These are phyloP conservation scores for Solanum sitiens DNA, from an alignment of 257 asterid genomes.

Conservation along the genomic window DNA sequence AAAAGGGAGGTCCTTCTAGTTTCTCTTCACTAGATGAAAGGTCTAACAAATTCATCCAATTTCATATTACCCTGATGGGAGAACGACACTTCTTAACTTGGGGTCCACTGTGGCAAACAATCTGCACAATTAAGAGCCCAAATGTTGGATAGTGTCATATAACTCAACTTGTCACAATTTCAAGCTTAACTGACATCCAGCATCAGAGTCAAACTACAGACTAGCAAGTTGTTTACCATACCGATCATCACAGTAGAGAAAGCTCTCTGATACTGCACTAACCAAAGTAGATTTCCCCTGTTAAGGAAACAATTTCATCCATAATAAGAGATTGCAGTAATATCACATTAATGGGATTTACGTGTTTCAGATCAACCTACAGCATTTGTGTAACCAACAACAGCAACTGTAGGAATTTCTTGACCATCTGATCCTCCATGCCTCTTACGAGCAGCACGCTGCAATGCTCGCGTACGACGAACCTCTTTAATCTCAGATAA, in stretches of 20 bases:
- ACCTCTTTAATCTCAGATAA: conserved; percentile 81
- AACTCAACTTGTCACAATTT: background rate
- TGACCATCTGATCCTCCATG: conserved; percentile 53
- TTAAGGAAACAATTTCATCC: conserved; percentile 4
- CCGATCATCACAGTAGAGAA: conserved; percentile 88
- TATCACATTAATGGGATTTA: conserved; percentile 5
- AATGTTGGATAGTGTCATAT: background rate
- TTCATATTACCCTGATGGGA: conserved; percentile 77
- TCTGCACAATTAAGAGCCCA: conserved; percentile 37
- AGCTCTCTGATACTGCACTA: conserved; percentile 68
- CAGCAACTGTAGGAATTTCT: conserved; percentile 76
- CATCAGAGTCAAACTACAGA: background rate
- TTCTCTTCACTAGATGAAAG: background rate
- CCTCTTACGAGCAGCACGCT: conserved; percentile 80
- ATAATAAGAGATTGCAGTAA: background rate
- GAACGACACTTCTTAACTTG: conserved; percentile 66
- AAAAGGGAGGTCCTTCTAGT: background rate
- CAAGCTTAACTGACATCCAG: background rate
- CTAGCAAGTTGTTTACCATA: conserved; percentile 12
- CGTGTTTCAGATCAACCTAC: conserved; percentile 34
- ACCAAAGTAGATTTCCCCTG: conserved; percentile 95
- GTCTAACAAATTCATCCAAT: conserved; percentile 5
- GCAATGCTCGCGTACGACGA: conserved; percentile 84
- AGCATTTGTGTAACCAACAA: conserved; percentile 98
- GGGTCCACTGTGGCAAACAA: conserved; percentile 97